phyloP scores from a whole-genome alignment of 2,329 filamentous ascomycete genomes.

The Sarocladium brachiariae region DNA sequence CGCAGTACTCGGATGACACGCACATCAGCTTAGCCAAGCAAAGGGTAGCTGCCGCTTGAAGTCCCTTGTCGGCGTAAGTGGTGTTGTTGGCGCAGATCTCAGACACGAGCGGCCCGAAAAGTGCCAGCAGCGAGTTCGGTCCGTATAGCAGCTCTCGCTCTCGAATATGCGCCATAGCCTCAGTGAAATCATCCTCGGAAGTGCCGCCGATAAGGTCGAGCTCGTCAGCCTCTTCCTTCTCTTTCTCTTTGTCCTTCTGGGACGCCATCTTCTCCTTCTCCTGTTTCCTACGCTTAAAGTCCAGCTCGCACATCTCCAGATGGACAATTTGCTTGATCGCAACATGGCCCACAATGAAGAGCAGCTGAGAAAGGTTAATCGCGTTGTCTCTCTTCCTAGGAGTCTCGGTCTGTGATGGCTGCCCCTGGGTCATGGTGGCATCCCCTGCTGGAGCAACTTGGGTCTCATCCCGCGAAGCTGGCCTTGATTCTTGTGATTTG shows the following conservation, averaged over 20 bases:
- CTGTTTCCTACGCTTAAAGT: conserved; percentile 94
- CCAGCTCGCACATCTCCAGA: conserved; percentile 90
- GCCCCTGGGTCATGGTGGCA: conserved; percentile 25
- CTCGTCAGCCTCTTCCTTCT: conserved; percentile 70
- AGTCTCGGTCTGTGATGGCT: conserved; percentile 23
- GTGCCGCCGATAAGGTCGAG: conserved; percentile 95
- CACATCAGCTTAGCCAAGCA: conserved; percentile 99
- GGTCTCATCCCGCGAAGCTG: conserved; percentile 30
- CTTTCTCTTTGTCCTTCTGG: conserved; percentile 42
- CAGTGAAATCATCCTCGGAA: conserved; percentile 86
- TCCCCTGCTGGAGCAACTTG: conserved; percentile 20
- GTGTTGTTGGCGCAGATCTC: conserved; percentile 96
- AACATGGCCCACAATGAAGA: conserved; percentile 93
- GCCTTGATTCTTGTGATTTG: conserved; percentile 28
- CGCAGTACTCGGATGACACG: conserved; percentile 93
- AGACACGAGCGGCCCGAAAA: conserved; percentile 84
- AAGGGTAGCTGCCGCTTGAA: conserved; percentile 88
- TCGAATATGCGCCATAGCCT: conserved; percentile 76
- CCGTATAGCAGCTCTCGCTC: conserved; percentile 81
- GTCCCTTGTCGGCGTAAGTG: conserved; percentile 77
- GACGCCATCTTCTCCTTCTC: conserved; percentile 67
- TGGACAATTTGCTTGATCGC: conserved; percentile 99
- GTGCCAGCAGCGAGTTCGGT: conserved; percentile 73
- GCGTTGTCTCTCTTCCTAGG: conserved; percentile 59
- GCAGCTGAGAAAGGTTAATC: conserved; percentile 75